Evolutionary conservation across 306 rosid genomes (phyloP).

Genomic region (Cercis canadensis): DNA sequence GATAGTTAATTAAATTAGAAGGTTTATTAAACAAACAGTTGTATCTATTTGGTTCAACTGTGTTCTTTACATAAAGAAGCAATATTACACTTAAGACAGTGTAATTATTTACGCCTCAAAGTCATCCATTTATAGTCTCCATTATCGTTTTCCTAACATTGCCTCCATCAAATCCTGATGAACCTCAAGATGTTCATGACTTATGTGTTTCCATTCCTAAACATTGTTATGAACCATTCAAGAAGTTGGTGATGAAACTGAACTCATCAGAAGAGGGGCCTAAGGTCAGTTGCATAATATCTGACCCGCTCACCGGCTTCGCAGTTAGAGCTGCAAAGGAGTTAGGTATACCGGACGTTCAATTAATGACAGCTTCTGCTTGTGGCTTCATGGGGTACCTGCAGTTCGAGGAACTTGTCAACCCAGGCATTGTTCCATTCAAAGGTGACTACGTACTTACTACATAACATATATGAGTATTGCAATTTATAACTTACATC

Average conservation of each 20-base stretch:
- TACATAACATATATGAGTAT: too few species aligned
- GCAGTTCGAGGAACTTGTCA: constrained; percentile 28
- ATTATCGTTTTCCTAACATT: too few species aligned
- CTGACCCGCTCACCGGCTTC: constrained; percentile 30
- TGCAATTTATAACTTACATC: too few species aligned
- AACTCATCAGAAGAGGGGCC: neutral
- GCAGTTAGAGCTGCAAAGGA: constrained; percentile 27
- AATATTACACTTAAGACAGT: too few species aligned
- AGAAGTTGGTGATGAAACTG: constrained; percentile 19
- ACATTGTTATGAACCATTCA: constrained; percentile 23
- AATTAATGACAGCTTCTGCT: constrained; percentile 42
- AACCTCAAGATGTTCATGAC: constrained; percentile 25
- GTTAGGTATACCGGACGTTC: constrained; percentile 33
- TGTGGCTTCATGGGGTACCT: constrained; percentile 38
- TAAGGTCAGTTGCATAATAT: constrained; percentile 31
- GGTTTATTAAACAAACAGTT: too few species aligned
- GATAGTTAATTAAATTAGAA: too few species aligned
- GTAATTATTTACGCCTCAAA: too few species aligned
- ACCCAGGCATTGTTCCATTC: constrained; percentile 33
- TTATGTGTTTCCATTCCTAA: constrained; percentile 29
- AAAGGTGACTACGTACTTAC: constrained; percentile 21
- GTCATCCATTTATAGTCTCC: too few species aligned
- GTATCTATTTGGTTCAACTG: too few species aligned
- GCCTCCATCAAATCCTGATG: constrained; percentile 14
- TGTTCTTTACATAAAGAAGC: too few species aligned